Evolutionary conservation across 2,329 filamentous ascomycete genomes (phyloP).

Genomic region (Daldinia eschscholtzii): DNA sequence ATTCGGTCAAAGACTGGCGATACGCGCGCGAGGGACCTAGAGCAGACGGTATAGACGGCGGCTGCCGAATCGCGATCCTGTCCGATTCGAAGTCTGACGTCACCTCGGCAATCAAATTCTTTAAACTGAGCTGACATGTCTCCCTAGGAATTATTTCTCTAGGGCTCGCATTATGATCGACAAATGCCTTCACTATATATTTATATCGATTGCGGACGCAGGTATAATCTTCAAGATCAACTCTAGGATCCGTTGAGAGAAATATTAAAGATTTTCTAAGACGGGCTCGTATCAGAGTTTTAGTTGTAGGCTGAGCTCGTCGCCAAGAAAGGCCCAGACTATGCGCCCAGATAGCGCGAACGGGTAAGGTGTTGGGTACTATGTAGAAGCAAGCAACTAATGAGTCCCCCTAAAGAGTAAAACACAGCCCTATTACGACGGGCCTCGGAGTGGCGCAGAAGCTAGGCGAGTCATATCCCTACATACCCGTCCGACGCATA

Average conservation of each 20-base stretch:
- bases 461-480: background rate
- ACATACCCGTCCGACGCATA: background rate
- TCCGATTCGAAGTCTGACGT: constrained; percentile 25
- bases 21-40: constrained; percentile 19
- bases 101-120: constrained; percentile 27
- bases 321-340: constrained; percentile 3
- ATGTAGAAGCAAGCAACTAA: background rate
- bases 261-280: background rate
- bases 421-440: constrained; percentile 2
- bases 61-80: background rate
- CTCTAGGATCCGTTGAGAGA: background rate
- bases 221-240: background rate
- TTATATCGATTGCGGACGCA: background rate
- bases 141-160: background rate
- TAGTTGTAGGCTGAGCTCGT: constrained; percentile 2
- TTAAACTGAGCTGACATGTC: constrained; percentile 11
- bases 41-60: constrained; percentile 22
- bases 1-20: constrained; percentile 35
- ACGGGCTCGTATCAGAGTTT: constrained; percentile 2
- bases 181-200: background rate
- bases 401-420: background rate
- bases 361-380: background rate
- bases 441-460: background rate
- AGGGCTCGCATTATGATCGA: constrained; percentile 3
- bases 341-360: background rate